Evolutionary conservation across 2,329 filamentous ascomycete species (phyloP), one percentile per base, ranked within the genome.

Genomic region (Kalmusia sp.): DNA sequence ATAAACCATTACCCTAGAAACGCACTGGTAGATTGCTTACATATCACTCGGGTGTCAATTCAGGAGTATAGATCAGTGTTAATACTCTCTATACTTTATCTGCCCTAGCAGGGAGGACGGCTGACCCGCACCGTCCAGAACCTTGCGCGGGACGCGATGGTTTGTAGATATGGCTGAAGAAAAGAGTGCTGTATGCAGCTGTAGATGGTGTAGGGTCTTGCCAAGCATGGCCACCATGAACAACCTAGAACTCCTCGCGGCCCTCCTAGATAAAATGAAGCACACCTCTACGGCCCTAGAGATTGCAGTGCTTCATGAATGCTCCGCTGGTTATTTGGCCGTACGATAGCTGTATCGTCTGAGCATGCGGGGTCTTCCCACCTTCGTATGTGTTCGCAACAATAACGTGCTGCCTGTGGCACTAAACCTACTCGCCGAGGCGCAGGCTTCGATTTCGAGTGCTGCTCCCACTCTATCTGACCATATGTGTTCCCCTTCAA

Each of bases 91-190:
- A n/a, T n/a, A n/a, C n/a, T n/a, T n/a, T n/a, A n/a, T n/a, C n/a
- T n/a, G n/a, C n/a, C n/a, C 30, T 33, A 33, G 6, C 30, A 33
- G 30, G 30, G 5, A 6, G 30, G 30, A 33, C 15, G 30, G 30
- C 12, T n/a, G 30, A 33, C 30, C 30, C 30, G 30, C 30, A 14
- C 30, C 15, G 30, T 9, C 8, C 21, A 21, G 4, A 21, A 6
- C 6, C 7, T 39, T 39, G 22, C 22, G 14, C 35, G 5, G 22
- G 35, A 39, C 14, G 35, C 22, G 22, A 8, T 39, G 14, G 17
- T 21, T 39, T 39, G 22, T 39, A 39, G 35, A 39, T 39, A 39
- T 39, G 14, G 35, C 35, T 39, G 14, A 39, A 39, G 15, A 39
- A 14, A 19, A 39, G 15, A 39, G 35, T 39, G 14, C 35, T 39